A percentile compares a stretch with the other conserved stretches of the same genome.
These are phyloP conservation scores for Luffa acutangula DNA, from an alignment of 306 rosid genomes.

Conservation along the genomic window DNA sequence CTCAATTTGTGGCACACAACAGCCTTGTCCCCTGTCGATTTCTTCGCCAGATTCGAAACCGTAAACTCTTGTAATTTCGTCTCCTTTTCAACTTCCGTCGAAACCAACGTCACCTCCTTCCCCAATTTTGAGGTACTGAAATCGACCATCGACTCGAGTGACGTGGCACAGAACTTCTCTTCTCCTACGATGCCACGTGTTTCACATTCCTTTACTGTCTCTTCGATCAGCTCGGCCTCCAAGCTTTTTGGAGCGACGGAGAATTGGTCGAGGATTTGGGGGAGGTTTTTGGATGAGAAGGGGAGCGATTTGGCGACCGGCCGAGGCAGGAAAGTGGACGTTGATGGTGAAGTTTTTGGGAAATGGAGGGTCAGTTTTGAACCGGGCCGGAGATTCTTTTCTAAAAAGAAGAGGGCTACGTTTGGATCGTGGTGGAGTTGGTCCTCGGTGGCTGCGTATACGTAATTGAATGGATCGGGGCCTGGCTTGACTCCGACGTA, in stretches of 20 bases:
- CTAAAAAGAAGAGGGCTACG: constrained; percentile 58
- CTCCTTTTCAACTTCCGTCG: constrained; percentile 46
- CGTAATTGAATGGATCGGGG: not conserved
- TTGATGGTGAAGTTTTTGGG: constrained; percentile 15
- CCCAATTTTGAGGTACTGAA: constrained; percentile 62
- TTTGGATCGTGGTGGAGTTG: constrained; percentile 50
- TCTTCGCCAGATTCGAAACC: constrained; percentile 25
- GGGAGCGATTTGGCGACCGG: constrained; percentile 32
- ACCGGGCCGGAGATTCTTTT: constrained; percentile 36
- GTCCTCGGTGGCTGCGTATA: constrained; percentile 28
- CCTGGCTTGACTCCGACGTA: constrained; percentile 27
- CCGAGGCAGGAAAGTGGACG: constrained; percentile 41
- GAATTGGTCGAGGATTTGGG: constrained; percentile 20
- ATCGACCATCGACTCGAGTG: constrained; percentile 81
- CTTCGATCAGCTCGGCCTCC: constrained; percentile 30
- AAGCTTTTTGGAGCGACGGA: constrained; percentile 30
- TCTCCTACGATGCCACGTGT: constrained; percentile 28
- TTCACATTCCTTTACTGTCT: constrained; percentile 54
- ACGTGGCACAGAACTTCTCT: constrained; percentile 74
- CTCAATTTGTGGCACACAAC: constrained; percentile 67
- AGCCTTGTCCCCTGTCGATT: constrained; percentile 21
- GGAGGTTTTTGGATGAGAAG: constrained; percentile 45
- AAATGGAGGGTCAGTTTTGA: constrained; percentile 39
- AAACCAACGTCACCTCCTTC: constrained; percentile 28
- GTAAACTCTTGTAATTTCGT: constrained; percentile 32